Base-by-base conservation (phyloP, 192 early-diverging fungal genomes). In the Spinellus fusiger region DNA sequence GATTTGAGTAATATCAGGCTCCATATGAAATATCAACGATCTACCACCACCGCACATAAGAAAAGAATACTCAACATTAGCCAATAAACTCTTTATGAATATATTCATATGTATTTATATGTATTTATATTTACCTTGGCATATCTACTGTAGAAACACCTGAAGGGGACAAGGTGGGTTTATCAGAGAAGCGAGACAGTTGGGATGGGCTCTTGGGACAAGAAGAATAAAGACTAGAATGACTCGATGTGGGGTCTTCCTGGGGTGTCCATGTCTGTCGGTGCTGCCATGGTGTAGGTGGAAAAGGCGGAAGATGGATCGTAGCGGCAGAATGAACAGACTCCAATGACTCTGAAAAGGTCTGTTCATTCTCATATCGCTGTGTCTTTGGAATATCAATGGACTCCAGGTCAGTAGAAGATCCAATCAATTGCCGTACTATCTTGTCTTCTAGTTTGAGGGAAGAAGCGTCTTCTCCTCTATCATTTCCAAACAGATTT, bases 21-120 rank as follows among this genome's bases (percentile, higher is more conserved):
- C 59, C 70, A 71, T 65, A 12, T 71, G 62, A 10, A 54, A 66
- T 31, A 71, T 56, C 18, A 54, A 61, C 31, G 70, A 71, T 62
- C 68, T 70, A 48, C 32, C 23, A 47, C 4, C 10, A 23, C 1
- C 18, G 10, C 2, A 23, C 4, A 23, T 6, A 27, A 1, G 28
- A 28, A 53, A 10, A 53, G 23, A 51, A 25, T 8, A 7, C 5
- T 51, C 25, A 51, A 2, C 27, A 28, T 26, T 15, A 31, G 13
- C 5, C 10, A 32, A 32, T 54, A 31, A 33, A 18, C 53, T 20
- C 28, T 32, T 31, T n/a, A 13, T 9, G 35, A 37, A 37, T 37
- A 33, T 32, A 32, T n/a, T n/a, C n/a, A 54, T 31, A 34, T 18
- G 12, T 18, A 54, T 16, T 32, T 38, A 58, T 25, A 58, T 15